These are phyloP conservation scores for Exophiala spinifera DNA, from an alignment of 2,329 filamentous ascomycete genomes.

Conservation along the genomic window DNA sequence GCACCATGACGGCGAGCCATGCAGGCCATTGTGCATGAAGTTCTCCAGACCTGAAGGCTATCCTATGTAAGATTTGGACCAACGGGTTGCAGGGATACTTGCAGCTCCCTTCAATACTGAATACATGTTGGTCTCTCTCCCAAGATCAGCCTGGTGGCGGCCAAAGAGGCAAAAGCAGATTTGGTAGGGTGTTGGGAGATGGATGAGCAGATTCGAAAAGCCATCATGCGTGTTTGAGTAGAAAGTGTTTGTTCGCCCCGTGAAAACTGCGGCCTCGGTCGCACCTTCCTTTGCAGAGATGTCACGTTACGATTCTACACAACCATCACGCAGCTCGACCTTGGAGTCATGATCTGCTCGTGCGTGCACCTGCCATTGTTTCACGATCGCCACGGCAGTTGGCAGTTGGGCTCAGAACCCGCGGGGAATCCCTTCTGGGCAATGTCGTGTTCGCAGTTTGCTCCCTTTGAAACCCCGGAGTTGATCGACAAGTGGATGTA, in stretches of 20 bases:
- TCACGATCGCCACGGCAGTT: too few relatives aligned
- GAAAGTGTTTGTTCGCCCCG: too few relatives aligned
- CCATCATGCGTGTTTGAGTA: too few relatives aligned
- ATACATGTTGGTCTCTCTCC: constrained; percentile 11
- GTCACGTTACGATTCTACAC: neutral
- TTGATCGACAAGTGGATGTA: constrained; percentile 1
- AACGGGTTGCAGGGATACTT: constrained; percentile 19
- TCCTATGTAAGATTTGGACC: constrained; percentile 12
- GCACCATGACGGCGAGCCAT: too few relatives aligned
- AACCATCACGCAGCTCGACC: neutral
- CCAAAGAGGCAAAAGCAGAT: neutral
- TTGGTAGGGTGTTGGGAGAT: too few relatives aligned
- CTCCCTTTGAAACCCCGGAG: neutral
- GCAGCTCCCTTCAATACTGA: constrained; percentile 11
- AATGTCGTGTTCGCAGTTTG: neutral
- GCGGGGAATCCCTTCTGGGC: neutral
- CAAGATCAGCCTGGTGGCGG: constrained; percentile 10
- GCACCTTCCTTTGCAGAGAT: neutral
- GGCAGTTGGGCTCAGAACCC: too few relatives aligned
- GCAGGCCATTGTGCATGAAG: neutral
- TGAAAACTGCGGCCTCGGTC: neutral
- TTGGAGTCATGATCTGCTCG: too few relatives aligned
- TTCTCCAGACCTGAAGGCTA: neutral
- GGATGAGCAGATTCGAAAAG: too few relatives aligned
- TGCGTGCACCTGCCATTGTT: too few relatives aligned